phyloP scores from a whole-genome alignment of 805 yeast species.

The Nakazawaea ambrosiae region DNA sequence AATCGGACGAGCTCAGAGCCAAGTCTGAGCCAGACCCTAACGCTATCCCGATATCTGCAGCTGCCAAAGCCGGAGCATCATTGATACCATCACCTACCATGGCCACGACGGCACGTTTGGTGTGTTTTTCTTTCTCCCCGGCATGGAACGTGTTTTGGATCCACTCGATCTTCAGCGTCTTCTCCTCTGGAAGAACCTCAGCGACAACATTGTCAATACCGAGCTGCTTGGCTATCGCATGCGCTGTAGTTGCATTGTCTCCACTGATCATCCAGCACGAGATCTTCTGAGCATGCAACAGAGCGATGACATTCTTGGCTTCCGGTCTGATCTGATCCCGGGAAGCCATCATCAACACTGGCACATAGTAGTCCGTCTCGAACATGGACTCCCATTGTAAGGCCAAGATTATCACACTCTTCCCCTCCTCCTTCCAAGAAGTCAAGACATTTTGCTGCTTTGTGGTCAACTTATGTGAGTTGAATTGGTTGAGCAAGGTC shows the following conservation, averaged over 20 bases:
- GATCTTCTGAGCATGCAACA: conserved; percentile 33
- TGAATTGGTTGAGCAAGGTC: conserved; percentile 41
- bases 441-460: conserved; percentile 28
- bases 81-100: conserved; percentile 85
- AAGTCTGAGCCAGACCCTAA: conserved; percentile 71
- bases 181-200: conserved; percentile 69
- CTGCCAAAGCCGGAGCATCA: conserved; percentile 74
- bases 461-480: conserved; percentile 26
- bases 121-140: conserved; percentile 9
- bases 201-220: conserved; percentile 60
- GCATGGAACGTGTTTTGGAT: conserved; percentile 38
- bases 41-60: conserved; percentile 74
- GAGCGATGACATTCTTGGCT: conserved; percentile 41
- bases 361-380: conserved; percentile 25
- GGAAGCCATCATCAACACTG: conserved; percentile 46
- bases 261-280: conserved; percentile 75
- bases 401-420: conserved; percentile 56
- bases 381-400: conserved; percentile 24
- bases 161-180: conserved; percentile 51
- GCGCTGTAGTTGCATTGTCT: conserved; percentile 61
- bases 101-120: conserved; percentile 38
- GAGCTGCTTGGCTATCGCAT: conserved; percentile 55
- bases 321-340: conserved; percentile 59
- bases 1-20: conserved; percentile 69
- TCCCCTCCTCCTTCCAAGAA: conserved; percentile 56